Conservation (phyloP, 176 grass and related monocot species). For the Pontederia paniculata region DNA sequence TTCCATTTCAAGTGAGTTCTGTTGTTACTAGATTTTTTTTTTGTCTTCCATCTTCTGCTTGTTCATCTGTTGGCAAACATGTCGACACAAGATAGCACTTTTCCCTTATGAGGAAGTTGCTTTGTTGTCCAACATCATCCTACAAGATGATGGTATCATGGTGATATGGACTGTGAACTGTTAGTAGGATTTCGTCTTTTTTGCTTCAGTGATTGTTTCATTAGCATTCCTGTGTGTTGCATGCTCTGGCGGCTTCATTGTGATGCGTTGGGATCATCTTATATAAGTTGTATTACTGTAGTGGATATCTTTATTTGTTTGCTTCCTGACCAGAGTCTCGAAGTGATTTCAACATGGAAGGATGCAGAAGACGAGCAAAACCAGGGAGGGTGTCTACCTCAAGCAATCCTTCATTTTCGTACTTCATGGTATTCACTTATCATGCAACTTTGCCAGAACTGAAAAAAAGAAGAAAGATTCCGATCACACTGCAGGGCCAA, state of each 20-base stretch:
- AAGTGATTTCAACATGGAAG: conserved; percentile 31
- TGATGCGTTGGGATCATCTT: background rate
- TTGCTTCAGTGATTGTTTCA: too few relatives aligned
- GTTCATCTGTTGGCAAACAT: background rate
- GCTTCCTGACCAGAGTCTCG: background rate
- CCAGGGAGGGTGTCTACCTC: conserved; percentile 44
- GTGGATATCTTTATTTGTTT: background rate
- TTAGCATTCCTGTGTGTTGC: too few relatives aligned
- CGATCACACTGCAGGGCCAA: background rate
- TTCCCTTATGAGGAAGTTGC: background rate
- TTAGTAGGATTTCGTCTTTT: too few relatives aligned
- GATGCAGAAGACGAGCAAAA: conserved; percentile 47
- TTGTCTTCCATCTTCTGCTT: background rate
- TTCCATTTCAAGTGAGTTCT: too few relatives aligned
- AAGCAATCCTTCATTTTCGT: conserved; percentile 42
- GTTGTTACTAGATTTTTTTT: background rate
- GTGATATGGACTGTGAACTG: too few relatives aligned
- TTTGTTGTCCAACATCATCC: background rate
- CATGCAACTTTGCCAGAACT: background rate
- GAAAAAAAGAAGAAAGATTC: background rate
- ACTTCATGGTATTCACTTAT: conserved; percentile 33
- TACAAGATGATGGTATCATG: background rate
- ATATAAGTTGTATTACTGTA: background rate
- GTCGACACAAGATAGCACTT: background rate
- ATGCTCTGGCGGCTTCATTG: background rate